These are phyloP conservation scores for Phialemoniopsis sp. DNA, from an alignment of 2,329 filamentous ascomycete species.

Conservation along the genomic window DNA sequence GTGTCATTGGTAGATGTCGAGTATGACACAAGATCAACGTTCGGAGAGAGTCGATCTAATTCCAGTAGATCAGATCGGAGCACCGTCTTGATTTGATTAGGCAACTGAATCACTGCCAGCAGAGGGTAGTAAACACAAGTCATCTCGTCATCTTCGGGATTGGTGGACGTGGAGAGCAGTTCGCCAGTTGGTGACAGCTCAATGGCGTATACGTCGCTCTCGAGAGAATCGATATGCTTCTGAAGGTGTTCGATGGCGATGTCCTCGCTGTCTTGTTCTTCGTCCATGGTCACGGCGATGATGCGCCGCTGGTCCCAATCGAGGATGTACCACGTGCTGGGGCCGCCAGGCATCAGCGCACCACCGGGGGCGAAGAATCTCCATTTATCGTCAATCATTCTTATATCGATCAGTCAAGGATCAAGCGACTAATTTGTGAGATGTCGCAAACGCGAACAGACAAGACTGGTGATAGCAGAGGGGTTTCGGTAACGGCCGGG, in stretches of 20 bases:
- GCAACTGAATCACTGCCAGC: background rate
- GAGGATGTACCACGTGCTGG: slow-evolving; percentile 20
- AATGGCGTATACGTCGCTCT: slow-evolving; percentile 13
- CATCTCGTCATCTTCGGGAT: no score
- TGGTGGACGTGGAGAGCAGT: background rate
- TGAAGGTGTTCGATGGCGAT: slow-evolving; percentile 16
- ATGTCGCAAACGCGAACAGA: no score
- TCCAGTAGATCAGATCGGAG: slow-evolving; percentile 6
- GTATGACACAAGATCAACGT: slow-evolving; percentile 9
- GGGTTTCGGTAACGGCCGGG: no score
- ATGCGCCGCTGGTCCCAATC: slow-evolving; percentile 21
- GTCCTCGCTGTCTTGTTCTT: slow-evolving; percentile 15
- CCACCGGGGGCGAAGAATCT: slow-evolving; percentile 1
- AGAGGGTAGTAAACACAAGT: background rate
- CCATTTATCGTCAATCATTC: slow-evolving; percentile 1
- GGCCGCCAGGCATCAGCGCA: slow-evolving; percentile 7
- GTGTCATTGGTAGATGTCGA: no score
- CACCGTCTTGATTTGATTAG: slow-evolving; percentile 3
- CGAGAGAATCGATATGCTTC: slow-evolving; percentile 13
- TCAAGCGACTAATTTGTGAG: no score
- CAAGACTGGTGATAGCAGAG: no score
- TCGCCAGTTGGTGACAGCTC: slow-evolving; percentile 13
- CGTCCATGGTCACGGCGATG: slow-evolving; percentile 21
- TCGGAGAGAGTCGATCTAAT: slow-evolving; percentile 6
- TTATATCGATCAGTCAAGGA: no score